Percentiles rank a stretch among this genome's conserved stretches.
These are phyloP conservation scores for Graphium sp. DNA, from an alignment of 2,329 filamentous ascomycete species.

Conservation along the genomic window DNA sequence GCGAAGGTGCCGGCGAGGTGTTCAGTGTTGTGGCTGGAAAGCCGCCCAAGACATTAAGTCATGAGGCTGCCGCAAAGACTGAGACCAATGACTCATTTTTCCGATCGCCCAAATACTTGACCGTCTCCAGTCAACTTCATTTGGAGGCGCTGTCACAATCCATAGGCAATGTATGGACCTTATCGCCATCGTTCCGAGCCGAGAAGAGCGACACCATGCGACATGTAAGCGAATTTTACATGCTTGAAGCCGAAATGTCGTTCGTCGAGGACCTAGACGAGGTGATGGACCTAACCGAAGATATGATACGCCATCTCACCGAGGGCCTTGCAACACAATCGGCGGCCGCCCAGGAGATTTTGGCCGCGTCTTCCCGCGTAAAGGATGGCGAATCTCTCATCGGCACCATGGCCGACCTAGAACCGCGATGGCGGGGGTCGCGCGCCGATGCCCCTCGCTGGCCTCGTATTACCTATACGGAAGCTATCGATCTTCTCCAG, in stretches of 20 bases:
- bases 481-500: constrained; percentile 56
- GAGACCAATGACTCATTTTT: constrained; percentile 49
- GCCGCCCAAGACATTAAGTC: constrained; percentile 10
- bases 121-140: constrained; percentile 87
- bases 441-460: constrained; percentile 32
- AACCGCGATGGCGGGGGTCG: constrained; percentile 57
- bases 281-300: constrained; percentile 68
- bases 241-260: constrained; percentile 84
- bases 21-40: constrained; percentile 51
- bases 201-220: constrained; percentile 86
- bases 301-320: constrained; percentile 46
- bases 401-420: constrained; percentile 27
- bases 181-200: constrained; percentile 86
- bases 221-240: constrained; percentile 95
- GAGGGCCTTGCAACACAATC: constrained; percentile 20
- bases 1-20: constrained; percentile 89
- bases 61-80: constrained; percentile 12
- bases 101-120: constrained; percentile 76
- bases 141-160: constrained; percentile 83
- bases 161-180: constrained; percentile 79
- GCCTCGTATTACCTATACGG: constrained; percentile 69
- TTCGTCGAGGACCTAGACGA: constrained; percentile 54
- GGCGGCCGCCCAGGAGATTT: constrained; percentile 24
- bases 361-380: constrained; percentile 14
- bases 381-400: constrained; percentile 21